phyloP scores from a whole-genome alignment of 2,329 filamentous ascomycete species.

The Fusarium circinatum region DNA sequence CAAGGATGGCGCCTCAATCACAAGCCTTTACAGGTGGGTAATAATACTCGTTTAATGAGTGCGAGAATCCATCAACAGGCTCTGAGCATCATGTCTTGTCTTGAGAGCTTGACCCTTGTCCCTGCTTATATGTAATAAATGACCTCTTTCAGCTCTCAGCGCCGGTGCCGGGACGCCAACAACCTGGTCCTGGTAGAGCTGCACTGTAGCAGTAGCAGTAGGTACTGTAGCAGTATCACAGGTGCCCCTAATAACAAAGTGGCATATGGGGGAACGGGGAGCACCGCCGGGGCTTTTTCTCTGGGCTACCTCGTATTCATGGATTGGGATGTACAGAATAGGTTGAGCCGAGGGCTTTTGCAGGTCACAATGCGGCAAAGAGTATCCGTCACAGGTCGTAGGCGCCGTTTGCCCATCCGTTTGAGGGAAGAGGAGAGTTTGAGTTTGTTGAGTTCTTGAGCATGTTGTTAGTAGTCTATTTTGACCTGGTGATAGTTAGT shows the following conservation, averaged over 20 bases:
- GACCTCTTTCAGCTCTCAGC: conserved; percentile 38
- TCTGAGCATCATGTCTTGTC: conserved; percentile 4
- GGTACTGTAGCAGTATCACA: background rate
- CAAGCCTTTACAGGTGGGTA: conserved; percentile 20
- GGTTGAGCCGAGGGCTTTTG: conserved; percentile 32
- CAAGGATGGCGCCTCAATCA: conserved; percentile 10
- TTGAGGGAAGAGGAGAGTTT: conserved; percentile 20
- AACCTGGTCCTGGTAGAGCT: conserved; percentile 6
- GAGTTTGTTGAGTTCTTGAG: conserved; percentile 26
- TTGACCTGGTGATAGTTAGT: background rate
- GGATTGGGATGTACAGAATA: conserved; percentile 9
- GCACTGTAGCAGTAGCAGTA: background rate
- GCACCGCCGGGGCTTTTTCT: background rate
- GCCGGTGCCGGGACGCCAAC: conserved; percentile 17
- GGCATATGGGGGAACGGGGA: conserved; percentile 8
- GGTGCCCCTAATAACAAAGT: conserved; percentile 22
- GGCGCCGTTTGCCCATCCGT: conserved; percentile 34
- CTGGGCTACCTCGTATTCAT: conserved; percentile 43
- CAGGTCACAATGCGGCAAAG: conserved; percentile 35
- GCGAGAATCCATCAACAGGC: conserved; percentile 7
- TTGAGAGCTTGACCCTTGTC: background rate
- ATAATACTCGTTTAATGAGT: conserved; percentile 28
- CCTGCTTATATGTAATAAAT: conserved; percentile 17
- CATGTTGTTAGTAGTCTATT: background rate
- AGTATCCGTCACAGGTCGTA: conserved; percentile 16